Evolutionary conservation across 2,329 filamentous ascomycete genomes (phyloP).

Genomic region (Volutella citrinella): DNA sequence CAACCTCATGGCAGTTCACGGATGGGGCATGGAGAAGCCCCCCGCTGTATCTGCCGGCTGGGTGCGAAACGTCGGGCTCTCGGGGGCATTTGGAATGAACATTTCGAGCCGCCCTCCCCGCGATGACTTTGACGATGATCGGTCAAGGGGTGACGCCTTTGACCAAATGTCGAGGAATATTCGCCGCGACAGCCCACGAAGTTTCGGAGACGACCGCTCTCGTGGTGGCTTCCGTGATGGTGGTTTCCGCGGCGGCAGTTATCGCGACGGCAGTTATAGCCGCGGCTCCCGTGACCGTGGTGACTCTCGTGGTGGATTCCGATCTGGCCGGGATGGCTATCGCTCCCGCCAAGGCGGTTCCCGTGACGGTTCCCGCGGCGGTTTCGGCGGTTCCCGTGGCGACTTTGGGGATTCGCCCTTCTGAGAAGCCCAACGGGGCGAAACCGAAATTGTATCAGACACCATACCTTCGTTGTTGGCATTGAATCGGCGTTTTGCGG

Average conservation of each 20-base stretch:
- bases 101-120: no score
- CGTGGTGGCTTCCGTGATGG: no score
- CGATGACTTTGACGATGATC: conserved; percentile 10
- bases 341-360: no score
- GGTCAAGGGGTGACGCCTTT: conserved; percentile 26
- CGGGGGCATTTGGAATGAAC: conserved; percentile 31
- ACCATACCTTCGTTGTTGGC: no score
- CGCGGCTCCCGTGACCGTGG: conserved; percentile 15
- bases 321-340: no score
- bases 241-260: background rate
- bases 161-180: conserved; percentile 22
- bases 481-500: no score
- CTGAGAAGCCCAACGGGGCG: no score
- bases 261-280: conserved; percentile 12
- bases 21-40: conserved; percentile 50
- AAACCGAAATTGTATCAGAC: no score
- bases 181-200: conserved; percentile 21
- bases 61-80: conserved; percentile 31
- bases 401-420: no score
- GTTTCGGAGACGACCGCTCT: conserved; percentile 5
- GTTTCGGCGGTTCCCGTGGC: no score
- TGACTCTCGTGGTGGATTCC: conserved; percentile 9
- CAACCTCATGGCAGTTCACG: conserved; percentile 50
- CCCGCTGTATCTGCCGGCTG: conserved; percentile 36
- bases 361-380: no score